Evolutionary conservation across 2,329 filamentous ascomycete genomes (phyloP), one percentile per base, ranked within the genome.

Genomic region (Talaromyces sp.): DNA sequence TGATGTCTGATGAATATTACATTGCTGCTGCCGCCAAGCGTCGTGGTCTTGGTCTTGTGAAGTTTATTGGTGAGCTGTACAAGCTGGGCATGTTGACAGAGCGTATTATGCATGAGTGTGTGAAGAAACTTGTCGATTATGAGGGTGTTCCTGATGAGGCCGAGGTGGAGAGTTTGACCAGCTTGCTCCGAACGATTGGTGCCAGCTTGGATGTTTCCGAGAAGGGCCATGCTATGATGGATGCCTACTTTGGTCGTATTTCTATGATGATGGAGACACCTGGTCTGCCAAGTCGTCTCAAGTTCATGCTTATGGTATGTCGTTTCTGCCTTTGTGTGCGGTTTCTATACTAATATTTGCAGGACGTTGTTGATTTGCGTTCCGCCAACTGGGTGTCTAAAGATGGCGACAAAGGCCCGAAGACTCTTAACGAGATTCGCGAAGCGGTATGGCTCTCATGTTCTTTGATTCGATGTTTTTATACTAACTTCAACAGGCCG

Each of bases 31-130:
- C 93, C 59, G 92, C 92, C 69, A 99, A 99, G 82, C 88, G 94
- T 77, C 89, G 91, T 75, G 94, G 94, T 78, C 89, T 99, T 63
- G 94, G 94, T 87, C 84, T 99, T 21, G 93, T 99, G 63, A 93
- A 97, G 77, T 99, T 99, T 78, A 99, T 99, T 71, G 94, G 94
- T 80, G 94, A 99, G 78, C 85, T 99, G 46, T 99, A 96, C 85
- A 99, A 97, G 82, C 86, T 99, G 61, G 87, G 89, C 73, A 99
- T 99, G 94, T 84, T 99, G 75, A 99, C 94, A 61, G 90, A 97
- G 75, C 89, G 93, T 73, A 99, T 99, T 77, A 99, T 99, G 94
- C 93, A 99, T 80, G 91, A 97, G 77, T 99, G 94, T 83, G 91
- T 99, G 28, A 88, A 91, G 79, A 96, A 96, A 77, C 84, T 99